Conservation (phyloP, 352 stramenopile genomes). For the Pythium guiyangense region DNA sequence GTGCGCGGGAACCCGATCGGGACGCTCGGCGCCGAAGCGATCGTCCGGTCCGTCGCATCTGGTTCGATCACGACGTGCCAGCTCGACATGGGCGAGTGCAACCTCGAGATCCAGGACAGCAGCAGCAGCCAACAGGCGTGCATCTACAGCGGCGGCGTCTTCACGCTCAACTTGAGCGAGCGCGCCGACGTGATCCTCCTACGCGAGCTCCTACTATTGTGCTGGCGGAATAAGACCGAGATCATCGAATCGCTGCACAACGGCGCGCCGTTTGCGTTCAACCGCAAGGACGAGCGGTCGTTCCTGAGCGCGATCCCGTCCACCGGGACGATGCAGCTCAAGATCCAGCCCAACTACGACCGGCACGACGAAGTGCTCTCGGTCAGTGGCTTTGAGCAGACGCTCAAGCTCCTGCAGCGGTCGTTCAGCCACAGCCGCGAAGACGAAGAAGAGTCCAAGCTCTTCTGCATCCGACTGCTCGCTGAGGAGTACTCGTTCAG, state of each 20-base stretch:
- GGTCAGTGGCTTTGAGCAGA: constrained; percentile 27
- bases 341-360: constrained; percentile 59
- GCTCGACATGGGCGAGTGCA: constrained; percentile 60
- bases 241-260: constrained; percentile 48
- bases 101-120: constrained; percentile 54
- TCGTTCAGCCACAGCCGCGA: constrained; percentile 42
- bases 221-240: constrained; percentile 52
- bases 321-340: constrained; percentile 44
- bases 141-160: constrained; percentile 43
- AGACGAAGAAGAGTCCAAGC: constrained; percentile 49
- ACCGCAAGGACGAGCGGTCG: constrained; percentile 53
- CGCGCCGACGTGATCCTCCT: constrained; percentile 45
- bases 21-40: constrained; percentile 45
- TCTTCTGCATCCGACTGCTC: constrained; percentile 58
- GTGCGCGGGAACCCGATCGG: constrained; percentile 71
- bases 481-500: constrained; percentile 62
- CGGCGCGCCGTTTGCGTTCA: constrained; percentile 38
- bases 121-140: constrained; percentile 27
- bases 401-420: constrained; percentile 32
- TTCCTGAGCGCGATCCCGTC: constrained; percentile 33
- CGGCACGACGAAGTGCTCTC: constrained; percentile 49
- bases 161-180: constrained; percentile 51
- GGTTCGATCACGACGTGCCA: constrained; percentile 46
- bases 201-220: constrained; percentile 49
- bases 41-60: constrained; percentile 46